Evolutionary conservation across 495 filamentous ascomycete species (phyloP).

Genomic region (Annulohypoxylon stygium): DNA sequence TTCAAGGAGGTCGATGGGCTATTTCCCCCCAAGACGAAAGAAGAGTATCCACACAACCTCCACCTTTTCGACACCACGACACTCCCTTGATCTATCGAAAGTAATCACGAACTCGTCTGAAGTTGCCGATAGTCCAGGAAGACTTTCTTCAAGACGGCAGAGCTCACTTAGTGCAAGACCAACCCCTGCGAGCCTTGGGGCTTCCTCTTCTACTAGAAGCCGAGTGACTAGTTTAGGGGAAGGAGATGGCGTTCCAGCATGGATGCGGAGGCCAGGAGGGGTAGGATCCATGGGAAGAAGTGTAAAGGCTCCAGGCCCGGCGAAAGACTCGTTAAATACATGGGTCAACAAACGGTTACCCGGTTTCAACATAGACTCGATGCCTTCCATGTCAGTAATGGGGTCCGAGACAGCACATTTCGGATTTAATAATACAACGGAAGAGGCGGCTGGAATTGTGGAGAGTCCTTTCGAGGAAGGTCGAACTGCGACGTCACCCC

Average conservation of each 20-base stretch:
- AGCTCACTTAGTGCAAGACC: conserved; percentile 51
- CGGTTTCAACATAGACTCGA: conserved; percentile 70
- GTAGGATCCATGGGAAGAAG: conserved; percentile 82
- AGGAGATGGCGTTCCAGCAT: conserved; percentile 56
- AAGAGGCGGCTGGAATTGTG: conserved; percentile 56
- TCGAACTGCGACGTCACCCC: conserved; percentile 51
- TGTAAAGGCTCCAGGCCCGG: conserved; percentile 80
- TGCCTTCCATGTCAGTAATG: conserved; percentile 67
- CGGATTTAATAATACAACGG: conserved; percentile 57
- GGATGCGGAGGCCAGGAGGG: conserved; percentile 83
- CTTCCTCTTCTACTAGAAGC: conserved; percentile 49
- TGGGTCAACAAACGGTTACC: conserved; percentile 84
- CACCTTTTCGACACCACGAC: conserved; percentile 70
- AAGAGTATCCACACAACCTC: conserved; percentile 73
- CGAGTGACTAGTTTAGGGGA: conserved; percentile 49
- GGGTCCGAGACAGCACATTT: conserved; percentile 64
- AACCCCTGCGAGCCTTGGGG: conserved; percentile 42
- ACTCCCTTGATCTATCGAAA: conserved; percentile 71
- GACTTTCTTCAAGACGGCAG: conserved; percentile 56
- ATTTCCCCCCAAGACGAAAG: conserved; percentile 90
- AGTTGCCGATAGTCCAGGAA: conserved; percentile 52
- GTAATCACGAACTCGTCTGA: conserved; percentile 53
- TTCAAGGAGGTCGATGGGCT: conserved; percentile 83
- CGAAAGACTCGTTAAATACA: conserved; percentile 81
- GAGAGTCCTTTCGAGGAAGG: conserved; percentile 65